Evolutionary conservation across 768 basidiomycete genomes (phyloP), one percentile per base, ranked within the genome.

Genomic region (Russula sp.): DNA sequence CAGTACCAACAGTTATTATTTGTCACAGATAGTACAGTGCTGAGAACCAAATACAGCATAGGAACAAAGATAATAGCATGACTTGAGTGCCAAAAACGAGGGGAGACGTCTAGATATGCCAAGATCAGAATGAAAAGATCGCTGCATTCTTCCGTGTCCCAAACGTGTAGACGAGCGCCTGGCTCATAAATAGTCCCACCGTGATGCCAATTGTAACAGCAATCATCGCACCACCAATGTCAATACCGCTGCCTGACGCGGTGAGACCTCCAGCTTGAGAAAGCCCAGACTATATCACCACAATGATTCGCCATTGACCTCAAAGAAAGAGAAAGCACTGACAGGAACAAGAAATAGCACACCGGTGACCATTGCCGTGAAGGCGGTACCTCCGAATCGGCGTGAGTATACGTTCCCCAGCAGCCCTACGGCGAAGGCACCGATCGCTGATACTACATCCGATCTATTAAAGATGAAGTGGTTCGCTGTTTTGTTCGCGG

Each of bases 331-430:
- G 7, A 47, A 34, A 66, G 52, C 9, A 78, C 86, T 69, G 70
- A 90, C 89, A 16, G 91, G 91, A 45, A 93, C 90, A 59, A 92
- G 75, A 72, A 93, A 90, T 60, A 91, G 73, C 16, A 94, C 88
- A 47, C 90, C 91, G n/a, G 89, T 88, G 34, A 92, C 88, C 91
- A 93, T 93, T 1, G 85, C 85, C 7, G 89, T 90, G 73, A 93
- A 93, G 22, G 90, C 90, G 1, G 90, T 92, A 7, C 90, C 90
- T 4, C 86, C 81, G 80, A 88, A 87, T 68, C 82, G 81, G 48
- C 90, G 79, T 38, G 89, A 90, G 72, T 90, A 91, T 1, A 85
- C 72, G 67, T 90, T 91, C 3, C 88, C 89, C 18, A 90, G 74
- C 29, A 90, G 63, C 22, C 89, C 88, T 34, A 89, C 84, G 0